phyloP scores from a whole-genome alignment of 1,284 basidiomycete species.

The Puccinia hordei region DNA sequence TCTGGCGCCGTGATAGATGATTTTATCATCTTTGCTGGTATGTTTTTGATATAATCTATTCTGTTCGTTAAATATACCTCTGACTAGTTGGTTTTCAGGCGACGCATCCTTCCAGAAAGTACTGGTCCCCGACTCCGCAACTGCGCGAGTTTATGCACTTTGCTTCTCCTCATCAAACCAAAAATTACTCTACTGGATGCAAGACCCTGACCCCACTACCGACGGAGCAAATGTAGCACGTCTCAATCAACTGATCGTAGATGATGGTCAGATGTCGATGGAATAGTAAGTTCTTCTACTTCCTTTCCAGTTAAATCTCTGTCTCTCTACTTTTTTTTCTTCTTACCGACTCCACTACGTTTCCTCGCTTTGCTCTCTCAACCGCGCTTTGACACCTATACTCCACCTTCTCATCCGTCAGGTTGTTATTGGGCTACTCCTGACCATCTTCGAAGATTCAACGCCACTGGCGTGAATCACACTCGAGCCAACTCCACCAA shows the following conservation, averaged over 20 bases:
- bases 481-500: conserved; percentile 10
- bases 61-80: neutral
- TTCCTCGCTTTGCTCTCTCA: neutral
- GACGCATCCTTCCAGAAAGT: conserved; percentile 53
- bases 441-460: neutral
- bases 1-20: conserved; percentile 53
- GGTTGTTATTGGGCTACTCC: conserved; percentile 14
- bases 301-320: neutral
- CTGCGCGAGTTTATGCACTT: conserved; percentile 56
- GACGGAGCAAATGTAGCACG: conserved; percentile 48
- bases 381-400: conserved; percentile 2
- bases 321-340: neutral
- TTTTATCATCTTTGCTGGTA: conserved; percentile 56
- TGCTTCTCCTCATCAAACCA: conserved; percentile 56
- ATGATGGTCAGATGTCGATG: conserved; percentile 48
- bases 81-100: conserved; percentile 27
- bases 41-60: neutral
- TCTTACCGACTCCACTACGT: neutral
- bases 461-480: neutral
- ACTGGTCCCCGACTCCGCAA: conserved; percentile 47
- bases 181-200: conserved; percentile 57
- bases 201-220: conserved; percentile 53
- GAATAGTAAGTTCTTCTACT: conserved; percentile 50
- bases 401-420: conserved; percentile 12
- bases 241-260: conserved; percentile 56